These are phyloP conservation scores for Lophiostoma macrostomum DNA, from an alignment of 495 filamentous ascomycete species.

Conservation along the genomic window DNA sequence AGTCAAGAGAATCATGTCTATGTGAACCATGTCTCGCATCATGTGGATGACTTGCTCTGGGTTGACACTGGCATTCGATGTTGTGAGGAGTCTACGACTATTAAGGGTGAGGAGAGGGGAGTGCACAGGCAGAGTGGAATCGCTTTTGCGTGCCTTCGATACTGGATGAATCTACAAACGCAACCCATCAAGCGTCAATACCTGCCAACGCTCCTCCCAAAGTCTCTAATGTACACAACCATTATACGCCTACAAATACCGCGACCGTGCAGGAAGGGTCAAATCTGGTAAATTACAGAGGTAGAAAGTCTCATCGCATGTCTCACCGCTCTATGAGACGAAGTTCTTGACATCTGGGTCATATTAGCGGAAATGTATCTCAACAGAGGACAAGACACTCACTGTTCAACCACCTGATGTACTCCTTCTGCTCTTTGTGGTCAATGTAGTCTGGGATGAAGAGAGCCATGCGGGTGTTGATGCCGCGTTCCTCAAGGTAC, in stretches of 20 bases:
- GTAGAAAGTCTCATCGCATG: not conserved
- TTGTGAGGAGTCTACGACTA: too few species aligned
- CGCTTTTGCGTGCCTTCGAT: too few species aligned
- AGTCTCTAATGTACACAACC: slow-evolving; percentile 11
- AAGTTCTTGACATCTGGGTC: slow-evolving; percentile 27
- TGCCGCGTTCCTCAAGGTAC: slow-evolving; percentile 90
- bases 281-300: slow-evolving; percentile 10
- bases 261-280: not conserved
- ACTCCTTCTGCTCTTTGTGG: slow-evolving; percentile 99
- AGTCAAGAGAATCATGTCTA: too few species aligned
- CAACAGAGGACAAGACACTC: slow-evolving; percentile 35
- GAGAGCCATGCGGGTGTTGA: slow-evolving; percentile 80
- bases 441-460: slow-evolving; percentile 97
- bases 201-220: too few species aligned
- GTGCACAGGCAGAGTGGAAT: too few species aligned
- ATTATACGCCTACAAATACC: slow-evolving; percentile 1
- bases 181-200: too few species aligned
- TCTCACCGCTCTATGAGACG: slow-evolving; percentile 23
- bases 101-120: too few species aligned
- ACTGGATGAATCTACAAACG: too few species aligned
- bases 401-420: slow-evolving; percentile 83
- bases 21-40: too few species aligned
- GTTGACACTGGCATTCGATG: too few species aligned
- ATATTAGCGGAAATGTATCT: not conserved
- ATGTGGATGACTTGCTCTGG: too few species aligned